Conservation (phyloP, 1,284 basidiomycete genomes). For the Puccinia coronata region DNA sequence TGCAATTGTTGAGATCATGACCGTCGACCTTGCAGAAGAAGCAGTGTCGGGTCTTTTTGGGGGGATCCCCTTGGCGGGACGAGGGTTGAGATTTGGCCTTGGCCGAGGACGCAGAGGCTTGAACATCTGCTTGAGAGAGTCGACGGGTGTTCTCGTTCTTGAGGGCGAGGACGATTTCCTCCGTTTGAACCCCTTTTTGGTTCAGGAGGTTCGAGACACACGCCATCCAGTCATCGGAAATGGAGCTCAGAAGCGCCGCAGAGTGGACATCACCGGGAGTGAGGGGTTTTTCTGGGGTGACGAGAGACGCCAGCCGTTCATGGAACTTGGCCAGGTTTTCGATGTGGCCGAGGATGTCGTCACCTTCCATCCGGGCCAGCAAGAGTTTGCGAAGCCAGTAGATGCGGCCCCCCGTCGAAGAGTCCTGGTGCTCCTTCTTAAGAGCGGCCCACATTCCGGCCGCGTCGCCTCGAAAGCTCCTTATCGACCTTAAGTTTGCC, state of each 20-base stretch:
- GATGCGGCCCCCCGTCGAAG: not conserved
- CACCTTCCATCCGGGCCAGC: not conserved
- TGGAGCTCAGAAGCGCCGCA: not conserved
- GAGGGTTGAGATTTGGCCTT: not conserved
- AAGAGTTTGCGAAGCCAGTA: slow-evolving; percentile 9
- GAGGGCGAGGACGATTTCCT: not conserved
- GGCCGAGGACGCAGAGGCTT: not conserved
- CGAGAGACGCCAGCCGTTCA: not conserved
- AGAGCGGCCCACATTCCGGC: not conserved
- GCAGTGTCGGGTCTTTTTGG: not conserved
- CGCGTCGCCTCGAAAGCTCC: not conserved
- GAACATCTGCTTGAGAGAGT: not conserved
- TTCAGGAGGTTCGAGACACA: too few species aligned
- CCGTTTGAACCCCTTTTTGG: not conserved
- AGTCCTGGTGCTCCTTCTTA: slow-evolving; percentile 5
- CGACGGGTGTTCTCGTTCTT: not conserved
- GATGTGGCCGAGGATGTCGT: not conserved
- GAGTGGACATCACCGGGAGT: not conserved
- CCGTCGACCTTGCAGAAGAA: not conserved
- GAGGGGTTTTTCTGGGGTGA: not conserved
- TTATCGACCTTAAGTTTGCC: not conserved
- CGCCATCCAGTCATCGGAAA: not conserved
- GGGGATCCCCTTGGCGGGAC: not conserved
- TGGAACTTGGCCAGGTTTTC: not conserved
- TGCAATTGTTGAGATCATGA: not conserved